phyloP scores from a whole-genome alignment of 1,284 basidiomycete genomes.

The Ustilago crameri region DNA sequence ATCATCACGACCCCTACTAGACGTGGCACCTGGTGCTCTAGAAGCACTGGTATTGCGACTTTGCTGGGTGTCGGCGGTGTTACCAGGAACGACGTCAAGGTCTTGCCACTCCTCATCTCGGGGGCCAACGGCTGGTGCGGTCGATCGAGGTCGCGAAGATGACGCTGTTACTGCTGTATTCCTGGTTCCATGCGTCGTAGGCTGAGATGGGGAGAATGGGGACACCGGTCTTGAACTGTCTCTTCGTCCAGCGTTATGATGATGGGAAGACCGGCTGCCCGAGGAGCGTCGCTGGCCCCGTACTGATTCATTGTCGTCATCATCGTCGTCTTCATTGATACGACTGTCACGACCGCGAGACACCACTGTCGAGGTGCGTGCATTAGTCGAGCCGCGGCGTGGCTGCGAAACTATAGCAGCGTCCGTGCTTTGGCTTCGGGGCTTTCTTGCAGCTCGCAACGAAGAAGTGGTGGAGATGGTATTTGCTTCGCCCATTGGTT shows the following conservation, averaged over 20 bases:
- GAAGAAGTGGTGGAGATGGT: constrained; percentile 31
- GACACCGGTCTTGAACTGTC: constrained; percentile 5
- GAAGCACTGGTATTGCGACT: neutral
- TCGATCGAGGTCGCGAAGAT: neutral
- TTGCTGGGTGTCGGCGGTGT: constrained; percentile 3
- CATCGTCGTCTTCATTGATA: constrained; percentile 16
- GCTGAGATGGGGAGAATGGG: neutral
- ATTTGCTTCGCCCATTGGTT: constrained; percentile 22
- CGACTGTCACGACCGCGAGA: constrained; percentile 6
- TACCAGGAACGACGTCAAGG: constrained; percentile 5
- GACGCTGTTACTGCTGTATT: neutral
- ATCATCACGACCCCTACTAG: constrained; percentile 13
- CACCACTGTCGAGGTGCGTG: constrained; percentile 8
- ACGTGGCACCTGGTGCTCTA: constrained; percentile 2
- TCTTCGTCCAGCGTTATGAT: constrained; percentile 3
- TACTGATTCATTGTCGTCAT: constrained; percentile 9
- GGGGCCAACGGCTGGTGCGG: neutral
- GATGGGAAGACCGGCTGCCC: constrained; percentile 7
- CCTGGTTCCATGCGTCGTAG: neutral
- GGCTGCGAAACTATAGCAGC: constrained; percentile 5
- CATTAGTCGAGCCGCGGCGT: constrained; percentile 18
- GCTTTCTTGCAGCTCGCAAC: constrained; percentile 11
- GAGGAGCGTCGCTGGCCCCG: constrained; percentile 9
- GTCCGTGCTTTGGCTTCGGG: constrained; percentile 33
- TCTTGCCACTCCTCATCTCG: constrained; percentile 45